Evolutionary conservation across 2,329 filamentous ascomycete genomes (phyloP).

Genomic region (Aspergillus thermomutatus): DNA sequence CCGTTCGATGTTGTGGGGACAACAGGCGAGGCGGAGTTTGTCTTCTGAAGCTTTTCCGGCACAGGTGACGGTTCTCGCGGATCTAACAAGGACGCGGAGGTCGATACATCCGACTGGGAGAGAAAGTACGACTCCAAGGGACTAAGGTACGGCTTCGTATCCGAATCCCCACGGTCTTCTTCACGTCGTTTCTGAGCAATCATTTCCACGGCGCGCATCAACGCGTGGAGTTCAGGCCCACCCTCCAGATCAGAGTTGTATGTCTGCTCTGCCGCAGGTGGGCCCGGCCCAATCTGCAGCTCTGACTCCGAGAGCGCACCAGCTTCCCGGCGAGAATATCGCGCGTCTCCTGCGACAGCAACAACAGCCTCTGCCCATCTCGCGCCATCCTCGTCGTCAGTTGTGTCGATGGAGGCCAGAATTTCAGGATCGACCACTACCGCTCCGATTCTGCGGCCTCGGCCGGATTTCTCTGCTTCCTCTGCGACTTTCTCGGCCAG

Average conservation of each 20-base stretch:
- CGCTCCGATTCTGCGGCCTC: slow-evolving; percentile 41
- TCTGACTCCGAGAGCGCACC: slow-evolving; percentile 22
- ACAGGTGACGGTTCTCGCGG: slow-evolving; percentile 8
- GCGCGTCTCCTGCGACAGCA: slow-evolving; percentile 44
- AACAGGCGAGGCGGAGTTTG: slow-evolving; percentile 9
- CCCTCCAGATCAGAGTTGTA: slow-evolving; percentile 39
- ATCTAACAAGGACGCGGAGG: slow-evolving; percentile 49
- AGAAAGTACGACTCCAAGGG: slow-evolving; percentile 40
- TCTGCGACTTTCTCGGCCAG: slow-evolving; percentile 38
- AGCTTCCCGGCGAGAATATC: slow-evolving; percentile 34
- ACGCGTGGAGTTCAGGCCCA: slow-evolving; percentile 44
- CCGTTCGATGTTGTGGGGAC: slow-evolving; percentile 10
- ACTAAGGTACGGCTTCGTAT: slow-evolving; percentile 15
- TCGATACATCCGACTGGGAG: slow-evolving; percentile 32
- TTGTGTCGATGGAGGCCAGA: slow-evolving; percentile 20
- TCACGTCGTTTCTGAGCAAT: slow-evolving; percentile 40
- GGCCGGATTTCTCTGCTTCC: slow-evolving; percentile 35
- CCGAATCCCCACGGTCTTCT: slow-evolving; percentile 17
- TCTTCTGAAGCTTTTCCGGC: slow-evolving; percentile 18
- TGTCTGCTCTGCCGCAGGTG: slow-evolving; percentile 21
- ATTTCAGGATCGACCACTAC: slow-evolving; percentile 45
- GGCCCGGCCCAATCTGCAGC: slow-evolving; percentile 13
- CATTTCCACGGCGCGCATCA: slow-evolving; percentile 45
- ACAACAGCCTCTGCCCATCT: slow-evolving; percentile 37
- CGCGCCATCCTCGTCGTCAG: slow-evolving; percentile 18